phyloP scores from a whole-genome alignment of 148 eudicot genomes.

The Persicaria tinctoria region DNA sequence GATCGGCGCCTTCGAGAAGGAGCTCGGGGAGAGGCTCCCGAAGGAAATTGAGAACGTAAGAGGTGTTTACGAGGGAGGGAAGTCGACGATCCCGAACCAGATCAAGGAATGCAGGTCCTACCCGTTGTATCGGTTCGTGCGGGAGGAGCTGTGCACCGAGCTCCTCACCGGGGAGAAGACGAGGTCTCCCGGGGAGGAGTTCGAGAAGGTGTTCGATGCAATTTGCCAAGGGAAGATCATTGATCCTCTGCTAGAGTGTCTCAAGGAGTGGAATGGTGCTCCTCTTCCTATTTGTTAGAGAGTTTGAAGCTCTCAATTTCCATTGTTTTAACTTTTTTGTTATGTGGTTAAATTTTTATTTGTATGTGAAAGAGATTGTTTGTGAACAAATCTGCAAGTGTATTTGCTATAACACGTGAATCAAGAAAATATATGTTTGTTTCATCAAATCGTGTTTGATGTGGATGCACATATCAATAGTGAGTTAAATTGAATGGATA shows the following conservation, averaged over 20 bases:
- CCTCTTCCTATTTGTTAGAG: conserved; percentile 69
- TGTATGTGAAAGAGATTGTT: background rate
- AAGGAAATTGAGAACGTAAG: conserved; percentile 64
- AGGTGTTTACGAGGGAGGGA: conserved; percentile 40
- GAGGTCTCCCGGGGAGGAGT: conserved; percentile 65
- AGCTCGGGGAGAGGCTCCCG: conserved; percentile 42
- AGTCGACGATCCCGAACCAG: conserved; percentile 36
- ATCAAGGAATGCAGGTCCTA: conserved; percentile 72
- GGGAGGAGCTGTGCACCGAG: conserved; percentile 47
- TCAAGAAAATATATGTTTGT: too few species aligned
- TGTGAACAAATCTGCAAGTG: background rate
- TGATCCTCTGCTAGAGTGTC: conserved; percentile 71
- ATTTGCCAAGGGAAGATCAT: conserved; percentile 50
- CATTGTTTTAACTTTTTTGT: background rate
- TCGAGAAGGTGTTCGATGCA: conserved; percentile 66
- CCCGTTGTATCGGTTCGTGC: conserved; percentile 61
- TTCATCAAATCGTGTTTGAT: too few species aligned
- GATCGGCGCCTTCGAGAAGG: conserved; percentile 62
- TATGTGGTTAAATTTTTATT: background rate
- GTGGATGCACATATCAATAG: too few species aligned
- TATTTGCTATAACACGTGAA: background rate
- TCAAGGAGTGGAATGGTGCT: conserved; percentile 74
- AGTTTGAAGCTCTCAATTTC: background rate
- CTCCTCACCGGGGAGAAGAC: conserved; percentile 61
- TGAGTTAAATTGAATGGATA: too few species aligned